phyloP scores from a whole-genome alignment of 371 early-diverging fungal genomes.

The Circinella umbellata region DNA sequence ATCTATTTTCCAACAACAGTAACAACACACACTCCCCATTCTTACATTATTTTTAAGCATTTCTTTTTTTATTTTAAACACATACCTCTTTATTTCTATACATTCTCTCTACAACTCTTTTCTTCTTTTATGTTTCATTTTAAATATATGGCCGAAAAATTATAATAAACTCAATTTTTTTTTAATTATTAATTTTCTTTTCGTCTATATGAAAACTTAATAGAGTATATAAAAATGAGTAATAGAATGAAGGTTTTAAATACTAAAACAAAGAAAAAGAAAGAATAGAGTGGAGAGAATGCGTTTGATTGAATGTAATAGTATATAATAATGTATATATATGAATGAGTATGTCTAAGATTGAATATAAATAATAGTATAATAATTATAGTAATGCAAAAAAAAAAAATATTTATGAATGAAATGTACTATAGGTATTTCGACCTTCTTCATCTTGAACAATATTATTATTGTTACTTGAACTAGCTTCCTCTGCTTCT shows the following conservation, averaged over 20 bases:
- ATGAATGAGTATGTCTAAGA: too few relatives aligned
- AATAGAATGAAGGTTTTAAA: too few relatives aligned
- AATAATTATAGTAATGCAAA: background rate
- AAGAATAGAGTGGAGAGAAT: too few relatives aligned
- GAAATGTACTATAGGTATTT: conserved; percentile 23
- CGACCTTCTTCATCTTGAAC: conserved; percentile 12
- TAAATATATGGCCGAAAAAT: conserved; percentile 1
- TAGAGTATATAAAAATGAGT: too few relatives aligned
- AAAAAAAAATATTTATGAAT: conserved; percentile 8
- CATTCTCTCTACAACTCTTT: too few relatives aligned
- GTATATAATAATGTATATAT: too few relatives aligned
- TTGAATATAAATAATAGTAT: background rate
- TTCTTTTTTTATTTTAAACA: background rate
- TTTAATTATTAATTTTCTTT: too few relatives aligned
- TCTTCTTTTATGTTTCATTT: too few relatives aligned
- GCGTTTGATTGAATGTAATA: too few relatives aligned
- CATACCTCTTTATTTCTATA: background rate
- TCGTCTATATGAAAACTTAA: too few relatives aligned
- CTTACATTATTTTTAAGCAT: background rate
- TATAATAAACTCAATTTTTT: background rate
- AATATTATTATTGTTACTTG: background rate
- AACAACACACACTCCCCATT: background rate
- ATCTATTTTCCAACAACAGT: background rate
- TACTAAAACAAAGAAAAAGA: too few relatives aligned
- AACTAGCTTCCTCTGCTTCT: conserved; percentile 17